Base-by-base conservation (phyloP, 768 basidiomycete genomes). In the Tylopilus felleus region DNA sequence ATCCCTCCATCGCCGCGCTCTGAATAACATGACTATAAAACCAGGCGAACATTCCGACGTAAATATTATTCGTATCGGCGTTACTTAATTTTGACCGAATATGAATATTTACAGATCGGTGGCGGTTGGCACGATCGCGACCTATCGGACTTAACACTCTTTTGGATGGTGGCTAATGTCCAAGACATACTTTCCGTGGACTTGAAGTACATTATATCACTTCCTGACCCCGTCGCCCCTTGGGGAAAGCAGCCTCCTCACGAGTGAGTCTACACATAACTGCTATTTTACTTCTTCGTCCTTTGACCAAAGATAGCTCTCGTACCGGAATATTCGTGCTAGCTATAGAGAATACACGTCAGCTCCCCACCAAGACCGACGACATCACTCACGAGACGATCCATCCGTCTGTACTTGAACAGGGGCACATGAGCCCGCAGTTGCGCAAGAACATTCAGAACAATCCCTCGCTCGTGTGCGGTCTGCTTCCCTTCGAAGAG, bases 101-200 rank as follows among this genome's bases (percentile, higher is more conserved):
- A 5, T 10, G n/a, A n/a, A n/a, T n/a, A n/a, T 39, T 36, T 38
- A 23, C 47, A 88, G 87, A 78, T 85, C 43, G 86, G 86, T 16
- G 88, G 88, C 25, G 87, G 88, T 36, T 89, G 81, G 67, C 64
- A 74, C 27, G 74, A 80, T 41, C 87, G 87, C 64, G 88, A 90
- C 60, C 66, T 90, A 27, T 77, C 87, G 0, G 85, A 88, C 61
- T 41, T 88, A 23, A 77, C 82, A 14, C 70, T 90, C 47, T 68
- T 70, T 40, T 86, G 84, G 85, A 85, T 86, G 82, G 75, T 75
- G 49, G 79, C 83, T 5, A 79, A 86, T 55, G 68, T 88, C 28
- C 74, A 70, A 33, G 73, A 78, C 43, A 77, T 82, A 14, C 66
- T 89, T 29, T 80, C 80, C 3, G 62, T 88, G 49, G 83, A 90